Percentiles rank a stretch among this genome's conserved stretches.
phyloP scores from a whole-genome alignment of 148 eudicot genomes.

The Talinum fruticosum region DNA sequence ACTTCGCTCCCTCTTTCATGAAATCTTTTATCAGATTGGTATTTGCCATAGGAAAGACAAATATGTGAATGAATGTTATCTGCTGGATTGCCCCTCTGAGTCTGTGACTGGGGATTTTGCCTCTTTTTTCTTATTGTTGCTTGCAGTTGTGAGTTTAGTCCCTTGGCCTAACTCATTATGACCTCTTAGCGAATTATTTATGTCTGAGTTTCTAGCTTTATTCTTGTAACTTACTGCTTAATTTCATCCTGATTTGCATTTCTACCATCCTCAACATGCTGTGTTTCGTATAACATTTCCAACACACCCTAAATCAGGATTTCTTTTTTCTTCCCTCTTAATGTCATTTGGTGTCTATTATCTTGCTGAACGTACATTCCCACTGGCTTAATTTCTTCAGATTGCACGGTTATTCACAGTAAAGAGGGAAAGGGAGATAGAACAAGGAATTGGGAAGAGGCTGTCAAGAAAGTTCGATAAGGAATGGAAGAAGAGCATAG shows the following conservation, averaged over 20 bases:
- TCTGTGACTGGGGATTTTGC: too few species aligned
- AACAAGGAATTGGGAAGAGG: conserved; percentile 79
- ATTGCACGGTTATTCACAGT: conserved; percentile 88
- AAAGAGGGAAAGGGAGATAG: conserved; percentile 83
- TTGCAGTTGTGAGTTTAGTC: neutral
- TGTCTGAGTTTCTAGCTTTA: neutral
- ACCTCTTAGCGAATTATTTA: neutral
- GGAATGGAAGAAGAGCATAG: conserved; percentile 81
- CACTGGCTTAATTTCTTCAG: conserved; percentile 25
- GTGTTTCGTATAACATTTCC: neutral
- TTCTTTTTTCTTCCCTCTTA: neutral
- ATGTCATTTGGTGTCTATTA: neutral
- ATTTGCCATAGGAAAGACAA: too few species aligned
- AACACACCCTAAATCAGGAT: neutral
- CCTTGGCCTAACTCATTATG: neutral
- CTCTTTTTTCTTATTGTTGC: neutral
- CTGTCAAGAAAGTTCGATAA: conserved; percentile 79
- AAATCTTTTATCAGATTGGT: too few species aligned
- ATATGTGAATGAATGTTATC: too few species aligned
- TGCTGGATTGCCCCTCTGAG: too few species aligned
- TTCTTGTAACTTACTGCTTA: neutral
- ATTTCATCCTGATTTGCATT: conserved; percentile 3
- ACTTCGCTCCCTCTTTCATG: too few species aligned
- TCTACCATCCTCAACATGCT: neutral
- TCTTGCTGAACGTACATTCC: neutral